Conservation (phyloP, 306 rosid genomes). For the Corylus americana region DNA sequence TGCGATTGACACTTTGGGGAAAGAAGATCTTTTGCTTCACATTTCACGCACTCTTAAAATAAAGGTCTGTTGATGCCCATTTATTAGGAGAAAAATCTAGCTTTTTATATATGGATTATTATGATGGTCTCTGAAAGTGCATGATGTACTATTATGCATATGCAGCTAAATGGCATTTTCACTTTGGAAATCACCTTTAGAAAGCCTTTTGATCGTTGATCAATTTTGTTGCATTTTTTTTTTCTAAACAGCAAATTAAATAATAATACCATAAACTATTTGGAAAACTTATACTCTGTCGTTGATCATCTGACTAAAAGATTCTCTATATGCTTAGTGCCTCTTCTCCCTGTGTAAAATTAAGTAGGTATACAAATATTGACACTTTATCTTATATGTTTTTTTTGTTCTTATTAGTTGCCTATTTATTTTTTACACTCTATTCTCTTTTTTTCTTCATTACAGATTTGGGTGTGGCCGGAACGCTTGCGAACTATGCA, state of each 20-base stretch:
- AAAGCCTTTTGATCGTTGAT: neutral
- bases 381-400: neutral
- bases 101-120: constrained; percentile 2
- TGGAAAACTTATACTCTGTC: neutral
- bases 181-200: neutral
- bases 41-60: constrained; percentile 52
- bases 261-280: neutral
- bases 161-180: neutral
- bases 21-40: constrained; percentile 69
- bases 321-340: neutral
- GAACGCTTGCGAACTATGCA: constrained; percentile 78
- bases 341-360: neutral
- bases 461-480: constrained; percentile 84
- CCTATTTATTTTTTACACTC: constrained; percentile 23
- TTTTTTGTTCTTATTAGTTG: neutral
- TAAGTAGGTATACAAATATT: neutral
- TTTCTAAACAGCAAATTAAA: neutral
- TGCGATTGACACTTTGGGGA: constrained; percentile 65
- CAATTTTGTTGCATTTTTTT: neutral
- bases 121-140: constrained; percentile 4
- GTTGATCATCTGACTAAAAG: neutral
- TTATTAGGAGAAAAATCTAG: neutral
- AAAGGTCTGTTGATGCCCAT: constrained; percentile 49
- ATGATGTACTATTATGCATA: neutral
- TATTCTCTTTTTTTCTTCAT: constrained; percentile 19